phyloP scores from a whole-genome alignment of 106 monocot genomes.

The Acanthochlamys bracteata region DNA sequence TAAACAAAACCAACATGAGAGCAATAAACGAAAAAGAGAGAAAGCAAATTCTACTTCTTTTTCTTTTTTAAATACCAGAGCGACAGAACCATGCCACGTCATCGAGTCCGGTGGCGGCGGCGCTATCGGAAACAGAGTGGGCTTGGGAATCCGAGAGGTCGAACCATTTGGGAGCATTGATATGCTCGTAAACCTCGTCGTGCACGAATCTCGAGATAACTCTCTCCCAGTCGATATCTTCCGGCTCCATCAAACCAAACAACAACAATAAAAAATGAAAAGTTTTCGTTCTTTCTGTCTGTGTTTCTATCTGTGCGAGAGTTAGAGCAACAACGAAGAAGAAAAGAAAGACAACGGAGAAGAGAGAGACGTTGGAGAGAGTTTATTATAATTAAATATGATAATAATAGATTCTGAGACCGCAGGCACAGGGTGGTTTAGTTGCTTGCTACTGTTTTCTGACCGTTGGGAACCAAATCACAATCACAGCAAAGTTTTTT shows the following conservation, averaged over 20 bases:
- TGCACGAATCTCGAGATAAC: conserved; percentile 46
- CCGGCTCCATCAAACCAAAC: conserved; percentile 49
- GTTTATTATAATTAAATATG: too few relatives aligned
- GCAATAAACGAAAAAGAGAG: background rate
- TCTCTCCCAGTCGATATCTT: conserved; percentile 73
- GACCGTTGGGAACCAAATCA: conserved; percentile 39
- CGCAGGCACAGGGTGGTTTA: background rate
- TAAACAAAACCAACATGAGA: background rate
- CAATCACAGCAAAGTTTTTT: background rate
- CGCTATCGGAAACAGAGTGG: background rate
- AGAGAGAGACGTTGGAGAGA: conserved; percentile 8
- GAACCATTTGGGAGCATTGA: conserved; percentile 84
- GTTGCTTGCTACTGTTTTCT: conserved; percentile 1
- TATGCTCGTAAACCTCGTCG: conserved; percentile 79
- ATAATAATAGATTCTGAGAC: background rate
- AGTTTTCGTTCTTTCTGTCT: background rate
- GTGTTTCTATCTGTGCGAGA: background rate
- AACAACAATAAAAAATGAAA: background rate
- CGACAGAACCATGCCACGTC: conserved; percentile 95
- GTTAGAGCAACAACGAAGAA: background rate
- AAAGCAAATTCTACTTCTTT: too few relatives aligned
- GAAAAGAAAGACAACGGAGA: background rate
- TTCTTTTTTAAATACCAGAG: too few relatives aligned
- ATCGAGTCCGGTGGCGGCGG: conserved; percentile 10
- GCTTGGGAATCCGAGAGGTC: conserved; percentile 44